phyloP scores from a whole-genome alignment of 1,284 basidiomycete species.

The Macrocybe sp. region DNA sequence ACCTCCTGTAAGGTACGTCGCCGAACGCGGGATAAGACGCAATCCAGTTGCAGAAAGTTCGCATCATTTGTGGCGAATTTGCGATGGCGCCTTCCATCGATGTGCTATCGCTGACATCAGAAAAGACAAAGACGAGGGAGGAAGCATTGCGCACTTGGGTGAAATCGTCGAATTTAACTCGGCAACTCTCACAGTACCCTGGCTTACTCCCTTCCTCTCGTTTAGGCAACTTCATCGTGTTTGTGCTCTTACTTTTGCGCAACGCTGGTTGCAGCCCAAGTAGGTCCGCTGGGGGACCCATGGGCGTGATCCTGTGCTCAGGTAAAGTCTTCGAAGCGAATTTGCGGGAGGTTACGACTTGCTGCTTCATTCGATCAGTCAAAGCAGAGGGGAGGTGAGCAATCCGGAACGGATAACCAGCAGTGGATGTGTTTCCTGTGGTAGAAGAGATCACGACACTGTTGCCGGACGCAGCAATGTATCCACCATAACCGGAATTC shows the following conservation, averaged over 20 bases:
- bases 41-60: conserved; percentile 85
- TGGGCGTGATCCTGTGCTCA: conserved; percentile 35
- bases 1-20: conserved; percentile 56
- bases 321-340: conserved; percentile 18
- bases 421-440: conserved; percentile 81
- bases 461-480: conserved; percentile 91
- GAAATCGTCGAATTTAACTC: conserved; percentile 89
- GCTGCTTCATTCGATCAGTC: conserved; percentile 53
- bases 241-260: conserved; percentile 74
- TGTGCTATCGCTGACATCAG: conserved; percentile 56
- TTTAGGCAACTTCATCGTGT: conserved; percentile 67
- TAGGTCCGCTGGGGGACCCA: conserved; percentile 63
- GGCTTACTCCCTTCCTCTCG: conserved; percentile 86
- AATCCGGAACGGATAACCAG: conserved; percentile 36
- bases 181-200: conserved; percentile 98
- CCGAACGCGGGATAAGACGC: conserved; percentile 68
- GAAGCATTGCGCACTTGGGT: conserved; percentile 51
- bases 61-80: conserved; percentile 80
- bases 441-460: conserved; percentile 90
- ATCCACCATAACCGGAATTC: conserved; percentile 47
- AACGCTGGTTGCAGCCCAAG: conserved; percentile 51
- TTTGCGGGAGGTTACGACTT: conserved; percentile 60
- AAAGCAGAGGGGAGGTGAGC: conserved; percentile 48
- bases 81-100: conserved; percentile 72
- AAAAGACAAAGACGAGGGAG: conserved; percentile 4